A percentile compares a stretch with the other conserved stretches of the same genome.
Conservation (phyloP, 2,329 filamentous ascomycete genomes). For the Ascochyta clinopodiicola region DNA sequence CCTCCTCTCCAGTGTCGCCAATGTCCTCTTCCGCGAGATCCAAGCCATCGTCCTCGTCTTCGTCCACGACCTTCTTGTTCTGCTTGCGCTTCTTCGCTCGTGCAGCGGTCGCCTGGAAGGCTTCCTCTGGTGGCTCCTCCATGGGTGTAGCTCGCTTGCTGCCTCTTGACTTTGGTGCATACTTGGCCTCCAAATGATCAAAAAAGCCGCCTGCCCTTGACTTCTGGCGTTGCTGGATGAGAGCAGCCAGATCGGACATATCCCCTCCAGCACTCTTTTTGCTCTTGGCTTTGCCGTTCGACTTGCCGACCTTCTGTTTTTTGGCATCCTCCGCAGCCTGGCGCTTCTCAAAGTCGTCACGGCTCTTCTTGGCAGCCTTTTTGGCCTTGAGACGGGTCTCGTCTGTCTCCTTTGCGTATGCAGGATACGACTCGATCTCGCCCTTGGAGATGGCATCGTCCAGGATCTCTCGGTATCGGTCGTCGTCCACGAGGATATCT, state of each 20-base stretch:
- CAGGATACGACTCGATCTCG: constrained; percentile 69
- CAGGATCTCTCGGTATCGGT: constrained; percentile 81
- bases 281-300: constrained; percentile 33
- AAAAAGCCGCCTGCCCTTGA: constrained; percentile 45
- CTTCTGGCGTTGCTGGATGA: constrained; percentile 48
- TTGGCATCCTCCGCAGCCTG: constrained; percentile 59
- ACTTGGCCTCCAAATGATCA: constrained; percentile 44
- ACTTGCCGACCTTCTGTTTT: constrained; percentile 66
- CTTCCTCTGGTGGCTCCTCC: constrained; percentile 69
- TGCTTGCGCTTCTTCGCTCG: constrained; percentile 38
- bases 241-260: constrained; percentile 45
- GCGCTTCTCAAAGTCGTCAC: constrained; percentile 57
- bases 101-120: constrained; percentile 53
- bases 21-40: constrained; percentile 36
- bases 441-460: constrained; percentile 76
- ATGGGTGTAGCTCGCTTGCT: constrained; percentile 54
- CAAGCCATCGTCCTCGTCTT: constrained; percentile 27
- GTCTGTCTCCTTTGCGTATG: constrained; percentile 72
- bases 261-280: constrained; percentile 41
- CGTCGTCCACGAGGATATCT: constrained; percentile 82
- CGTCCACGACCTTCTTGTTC: constrained; percentile 24
- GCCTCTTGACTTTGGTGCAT: constrained; percentile 47
- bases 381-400: constrained; percentile 39
- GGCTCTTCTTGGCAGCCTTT: constrained; percentile 44
- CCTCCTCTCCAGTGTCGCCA: constrained; percentile 30